These are phyloP conservation scores for Trebouxia sp. DNA, from an alignment of 139 green algal genomes.

Conservation along the genomic window DNA sequence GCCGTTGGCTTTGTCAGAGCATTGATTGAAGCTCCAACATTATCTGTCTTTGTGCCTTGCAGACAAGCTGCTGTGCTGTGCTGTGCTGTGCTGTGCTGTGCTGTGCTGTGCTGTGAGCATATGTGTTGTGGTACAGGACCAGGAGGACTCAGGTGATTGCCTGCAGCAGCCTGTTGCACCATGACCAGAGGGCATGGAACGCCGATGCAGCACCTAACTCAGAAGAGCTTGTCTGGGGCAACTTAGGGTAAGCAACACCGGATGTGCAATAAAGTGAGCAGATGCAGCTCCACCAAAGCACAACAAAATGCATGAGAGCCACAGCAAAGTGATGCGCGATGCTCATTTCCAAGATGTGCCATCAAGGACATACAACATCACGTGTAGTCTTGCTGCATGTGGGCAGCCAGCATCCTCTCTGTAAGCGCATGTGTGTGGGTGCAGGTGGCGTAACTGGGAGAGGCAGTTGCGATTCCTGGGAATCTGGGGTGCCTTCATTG, in stretches of 20 bases:
- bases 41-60: no score
- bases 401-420: no score
- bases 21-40: no score
- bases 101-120: not conserved
- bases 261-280: no score
- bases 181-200: constrained; percentile 59
- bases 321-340: no score
- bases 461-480: constrained; percentile 26
- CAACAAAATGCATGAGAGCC: no score
- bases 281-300: no score
- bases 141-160: constrained; percentile 45
- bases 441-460: constrained; percentile 48
- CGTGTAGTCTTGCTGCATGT: no score
- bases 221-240: constrained; percentile 63
- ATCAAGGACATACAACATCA: no score
- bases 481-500: constrained; percentile 33
- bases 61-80: not conserved
- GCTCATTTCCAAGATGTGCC: no score
- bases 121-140: constrained; percentile 8
- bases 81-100: not conserved
- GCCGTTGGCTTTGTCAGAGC: no score
- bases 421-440: no score
- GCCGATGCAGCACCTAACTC: constrained; percentile 45
- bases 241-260: constrained; percentile 41
- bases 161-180: constrained; percentile 49